phyloP scores from a whole-genome alignment of 1,284 basidiomycete species.

The Trichosporon inkin region DNA sequence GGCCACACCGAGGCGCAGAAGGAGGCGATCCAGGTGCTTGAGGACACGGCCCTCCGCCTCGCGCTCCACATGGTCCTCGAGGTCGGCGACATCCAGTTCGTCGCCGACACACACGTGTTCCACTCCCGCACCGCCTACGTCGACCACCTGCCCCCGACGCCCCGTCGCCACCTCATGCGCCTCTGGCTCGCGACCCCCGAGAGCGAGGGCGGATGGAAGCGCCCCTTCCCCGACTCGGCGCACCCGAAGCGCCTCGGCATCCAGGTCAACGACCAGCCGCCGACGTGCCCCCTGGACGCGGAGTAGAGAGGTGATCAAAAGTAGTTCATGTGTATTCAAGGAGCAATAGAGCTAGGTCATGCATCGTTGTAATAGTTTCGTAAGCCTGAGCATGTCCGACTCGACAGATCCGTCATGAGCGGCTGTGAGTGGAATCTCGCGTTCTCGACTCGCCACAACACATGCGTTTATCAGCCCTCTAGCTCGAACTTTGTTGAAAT shows the following conservation, averaged over 20 bases:
- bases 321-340: not conserved
- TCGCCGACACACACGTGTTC: slow-evolving; percentile 46
- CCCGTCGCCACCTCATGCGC: slow-evolving; percentile 51
- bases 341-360: slow-evolving; percentile 23
- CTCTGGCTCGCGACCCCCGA: slow-evolving; percentile 51
- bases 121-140: slow-evolving; percentile 52
- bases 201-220: slow-evolving; percentile 50
- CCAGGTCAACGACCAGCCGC: slow-evolving; percentile 42
- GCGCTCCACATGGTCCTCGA: slow-evolving; percentile 52
- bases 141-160: slow-evolving; percentile 47
- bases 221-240: slow-evolving; percentile 46
- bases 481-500: too few relatives aligned
- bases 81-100: slow-evolving; percentile 50
- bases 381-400: too few relatives aligned
- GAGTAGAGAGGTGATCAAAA: slow-evolving; percentile 31
- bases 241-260: slow-evolving; percentile 46
- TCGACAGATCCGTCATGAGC: too few relatives aligned
- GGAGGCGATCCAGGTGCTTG: slow-evolving; percentile 51
- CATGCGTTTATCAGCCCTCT: too few relatives aligned
- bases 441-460: too few relatives aligned
- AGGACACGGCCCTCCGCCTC: slow-evolving; percentile 48
- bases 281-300: slow-evolving; percentile 50
- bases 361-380: slow-evolving; percentile 4
- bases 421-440: too few relatives aligned
- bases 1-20: slow-evolving; percentile 40